A percentile compares a stretch with the other conserved stretches of the same genome.
These are phyloP conservation scores for Mycena haematopus DNA, from an alignment of 768 basidiomycete species.

Conservation along the genomic window DNA sequence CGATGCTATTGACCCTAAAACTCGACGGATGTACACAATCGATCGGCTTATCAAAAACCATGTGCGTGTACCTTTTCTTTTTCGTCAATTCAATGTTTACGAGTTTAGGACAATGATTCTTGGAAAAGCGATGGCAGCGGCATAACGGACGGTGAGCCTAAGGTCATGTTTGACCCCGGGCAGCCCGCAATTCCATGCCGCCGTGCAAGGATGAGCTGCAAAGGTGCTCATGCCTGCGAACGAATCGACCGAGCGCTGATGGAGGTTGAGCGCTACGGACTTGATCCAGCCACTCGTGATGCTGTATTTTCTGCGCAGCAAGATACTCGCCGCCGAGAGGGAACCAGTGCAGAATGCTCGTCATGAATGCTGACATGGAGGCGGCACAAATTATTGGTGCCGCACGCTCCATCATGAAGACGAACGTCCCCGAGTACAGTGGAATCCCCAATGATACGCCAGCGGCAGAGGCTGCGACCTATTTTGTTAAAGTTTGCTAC, in stretches of 20 bases:
- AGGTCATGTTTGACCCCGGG: neutral
- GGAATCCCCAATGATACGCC: conserved; percentile 11
- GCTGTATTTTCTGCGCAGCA: conserved; percentile 3
- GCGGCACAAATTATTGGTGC: conserved; percentile 16
- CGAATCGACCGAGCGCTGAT: neutral
- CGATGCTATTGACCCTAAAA: neutral
- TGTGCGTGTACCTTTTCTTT: neutral
- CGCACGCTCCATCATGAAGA: conserved; percentile 17
- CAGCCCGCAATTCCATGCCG: neutral
- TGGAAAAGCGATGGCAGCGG: neutral
- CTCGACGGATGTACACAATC: neutral
- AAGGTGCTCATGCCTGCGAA: neutral
- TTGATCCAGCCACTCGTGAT: conserved; percentile 4
- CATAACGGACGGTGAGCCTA: neutral
- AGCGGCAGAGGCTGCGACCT: neutral
- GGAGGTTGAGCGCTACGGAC: neutral
- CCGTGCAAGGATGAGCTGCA: neutral
- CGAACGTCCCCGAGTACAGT: conserved; percentile 12
- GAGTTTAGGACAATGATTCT: conserved; percentile 12
- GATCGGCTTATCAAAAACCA: neutral
- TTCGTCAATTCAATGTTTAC: too few relatives aligned
- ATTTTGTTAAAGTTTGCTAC: conserved; percentile 16
- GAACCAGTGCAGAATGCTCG: conserved; percentile 5
- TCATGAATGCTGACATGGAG: conserved; percentile 26
- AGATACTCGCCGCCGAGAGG: conserved; percentile 6